Evolutionary conservation across 352 stramenopile species (phyloP), one percentile per base, ranked within the genome.

Genomic region (Globisporangium camurandrum): DNA sequence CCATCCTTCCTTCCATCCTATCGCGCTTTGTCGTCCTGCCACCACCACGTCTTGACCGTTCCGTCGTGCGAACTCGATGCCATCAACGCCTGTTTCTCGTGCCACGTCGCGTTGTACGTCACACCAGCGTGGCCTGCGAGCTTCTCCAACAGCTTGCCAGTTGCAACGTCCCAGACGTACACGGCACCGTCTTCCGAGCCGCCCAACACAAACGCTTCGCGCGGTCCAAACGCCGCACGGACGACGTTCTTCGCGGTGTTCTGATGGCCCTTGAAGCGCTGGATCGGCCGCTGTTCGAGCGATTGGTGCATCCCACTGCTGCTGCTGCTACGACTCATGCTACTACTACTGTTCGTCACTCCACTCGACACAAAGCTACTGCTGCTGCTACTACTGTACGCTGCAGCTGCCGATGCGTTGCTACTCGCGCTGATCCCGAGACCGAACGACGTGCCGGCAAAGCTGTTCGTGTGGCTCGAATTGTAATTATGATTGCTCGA

Each of bases 1-100:
- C n/a, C n/a, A n/a, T n/a, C n/a, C n/a, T n/a, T n/a, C n/a, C n/a
- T n/a, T n/a, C n/a, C n/a, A n/a, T n/a, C n/a, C n/a, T n/a, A 78
- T 73, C 61, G 67, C 34, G 30, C 30, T 11, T 64, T 79, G 55
- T 76, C 72, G 58, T 91, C 77, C 50, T 86, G 67, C 75, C 75
- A 93, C 81, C 79, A 94, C 84, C 84, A 95, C 12, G 82, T 93
- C 54, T 92, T 93, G 27, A 95, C 78, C n/a, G 84, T 93, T 40
- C 78, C 82, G 39, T 95, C 84, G 46, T 95, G 82, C 19, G 75
- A 92, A 43, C 84, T 93, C 0, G 78, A 93, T 17, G 76, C 80
- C 60, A 95, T 82, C 0, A 93, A 54, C 42, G 84, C 70, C 54
- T 93, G 84, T 51, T 86, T 88, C 50, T 90, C 81, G 53, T 95